Percentiles rank a stretch among this genome's conserved stretches.
Evolutionary conservation across 2,329 filamentous ascomycete genomes (phyloP).

Genomic region (Clarireedia paspali): DNA sequence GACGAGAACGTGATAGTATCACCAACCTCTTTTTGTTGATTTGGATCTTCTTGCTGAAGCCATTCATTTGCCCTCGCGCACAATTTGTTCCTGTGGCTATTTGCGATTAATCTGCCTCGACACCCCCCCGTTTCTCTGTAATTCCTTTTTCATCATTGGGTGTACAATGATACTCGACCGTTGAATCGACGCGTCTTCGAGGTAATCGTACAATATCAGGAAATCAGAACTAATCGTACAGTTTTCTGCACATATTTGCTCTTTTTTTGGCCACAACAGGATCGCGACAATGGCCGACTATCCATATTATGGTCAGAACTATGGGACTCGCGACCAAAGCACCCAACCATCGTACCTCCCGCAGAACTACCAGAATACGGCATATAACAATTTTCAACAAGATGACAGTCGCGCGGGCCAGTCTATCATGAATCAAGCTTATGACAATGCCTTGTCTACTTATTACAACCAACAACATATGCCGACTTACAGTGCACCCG

Average conservation of each 20-base stretch:
- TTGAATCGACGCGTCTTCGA: conserved; percentile 16
- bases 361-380: conserved; percentile 15
- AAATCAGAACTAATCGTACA: conserved; percentile 3
- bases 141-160: conserved; percentile 16
- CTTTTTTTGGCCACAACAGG: not conserved
- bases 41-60: not conserved
- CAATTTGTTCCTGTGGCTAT: not conserved
- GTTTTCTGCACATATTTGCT: not conserved
- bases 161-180: conserved; percentile 18
- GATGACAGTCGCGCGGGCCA: conserved; percentile 18
- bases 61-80: not conserved
- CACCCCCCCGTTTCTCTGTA: not conserved
- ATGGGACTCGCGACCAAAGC: conserved; percentile 20
- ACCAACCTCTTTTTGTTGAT: not conserved
- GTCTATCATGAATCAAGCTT: conserved; percentile 19
- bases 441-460: conserved; percentile 20
- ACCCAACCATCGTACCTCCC: conserved; percentile 23
- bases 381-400: conserved; percentile 21
- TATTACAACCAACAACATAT: conserved; percentile 24
- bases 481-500: conserved; percentile 21
- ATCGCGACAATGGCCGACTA: conserved; percentile 39
- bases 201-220: conserved; percentile 4
- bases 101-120: not conserved
- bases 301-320: conserved; percentile 35
- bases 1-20: conserved; percentile 4